These are phyloP conservation scores for Catenaria anguillulae DNA, from an alignment of 371 early-diverging fungal genomes.

Conservation along the genomic window DNA sequence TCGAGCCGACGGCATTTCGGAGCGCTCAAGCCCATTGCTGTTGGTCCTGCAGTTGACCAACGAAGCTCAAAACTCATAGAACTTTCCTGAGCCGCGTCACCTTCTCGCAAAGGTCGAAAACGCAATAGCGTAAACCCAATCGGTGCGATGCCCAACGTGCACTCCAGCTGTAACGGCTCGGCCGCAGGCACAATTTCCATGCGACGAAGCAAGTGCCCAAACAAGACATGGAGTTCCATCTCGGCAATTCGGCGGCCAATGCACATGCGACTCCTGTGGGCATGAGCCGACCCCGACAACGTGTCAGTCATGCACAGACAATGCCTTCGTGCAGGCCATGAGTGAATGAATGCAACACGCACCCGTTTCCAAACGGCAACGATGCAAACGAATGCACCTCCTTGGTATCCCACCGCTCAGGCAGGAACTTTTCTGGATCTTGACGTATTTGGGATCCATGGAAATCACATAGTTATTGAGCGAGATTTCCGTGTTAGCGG, in stretches of 20 bases:
- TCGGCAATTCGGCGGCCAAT: conserved; percentile 1
- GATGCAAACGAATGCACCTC: background rate
- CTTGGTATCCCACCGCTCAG: background rate
- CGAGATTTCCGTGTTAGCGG: background rate
- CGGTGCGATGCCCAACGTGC: background rate
- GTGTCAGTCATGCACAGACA: no score
- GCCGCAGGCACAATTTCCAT: background rate
- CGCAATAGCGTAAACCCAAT: background rate
- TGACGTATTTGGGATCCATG: background rate
- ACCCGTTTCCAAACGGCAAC: background rate
- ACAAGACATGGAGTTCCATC: background rate
- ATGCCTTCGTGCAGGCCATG: no score
- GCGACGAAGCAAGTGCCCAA: background rate
- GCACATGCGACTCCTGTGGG: background rate
- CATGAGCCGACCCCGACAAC: no score
- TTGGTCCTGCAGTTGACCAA: no score
- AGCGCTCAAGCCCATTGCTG: no score
- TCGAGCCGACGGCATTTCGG: no score
- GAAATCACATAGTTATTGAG: background rate
- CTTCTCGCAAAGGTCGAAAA: background rate
- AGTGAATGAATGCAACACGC: no score
- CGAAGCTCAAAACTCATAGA: no score
- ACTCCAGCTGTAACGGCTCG: background rate
- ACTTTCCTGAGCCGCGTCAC: background rate
- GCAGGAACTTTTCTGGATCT: background rate